Conservation (phyloP, 345 rosid genomes). For the Aquilaria yunnanensis region DNA sequence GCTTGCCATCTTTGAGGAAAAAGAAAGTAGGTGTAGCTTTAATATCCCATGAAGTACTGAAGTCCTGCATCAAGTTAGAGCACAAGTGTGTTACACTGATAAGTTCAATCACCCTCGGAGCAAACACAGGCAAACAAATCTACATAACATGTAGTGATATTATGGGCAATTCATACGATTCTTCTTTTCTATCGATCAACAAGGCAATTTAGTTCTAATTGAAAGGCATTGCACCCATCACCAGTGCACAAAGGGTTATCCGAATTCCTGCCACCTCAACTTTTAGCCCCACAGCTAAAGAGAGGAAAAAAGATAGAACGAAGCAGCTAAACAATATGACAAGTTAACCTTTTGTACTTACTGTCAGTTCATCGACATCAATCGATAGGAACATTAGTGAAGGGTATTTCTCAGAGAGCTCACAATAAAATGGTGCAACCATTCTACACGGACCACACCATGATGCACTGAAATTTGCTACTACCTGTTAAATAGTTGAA, state of each 20-base stretch:
- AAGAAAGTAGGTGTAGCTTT: constrained; percentile 90
- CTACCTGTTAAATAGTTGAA: constrained; percentile 35
- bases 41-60: constrained; percentile 81
- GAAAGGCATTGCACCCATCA: no score
- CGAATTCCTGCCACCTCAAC: no score
- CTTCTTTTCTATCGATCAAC: no score
- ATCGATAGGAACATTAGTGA: constrained; percentile 64
- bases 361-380: constrained; percentile 80
- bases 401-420: constrained; percentile 66
- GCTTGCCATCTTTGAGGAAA: constrained; percentile 78
- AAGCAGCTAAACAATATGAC: no score
- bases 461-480: constrained; percentile 82
- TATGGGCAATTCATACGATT: no score
- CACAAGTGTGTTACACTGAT: not conserved
- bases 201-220: no score
- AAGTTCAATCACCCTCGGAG: no score
- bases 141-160: no score
- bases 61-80: constrained; percentile 41
- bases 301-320: no score
- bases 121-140: no score
- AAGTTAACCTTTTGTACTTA: constrained; percentile 24
- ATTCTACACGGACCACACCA: constrained; percentile 89
- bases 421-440: constrained; percentile 58
- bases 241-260: no score
- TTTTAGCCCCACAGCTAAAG: no score